Base-by-base conservation (phyloP, 1,284 basidiomycete species). In the Papiliotrema fonsecae region DNA sequence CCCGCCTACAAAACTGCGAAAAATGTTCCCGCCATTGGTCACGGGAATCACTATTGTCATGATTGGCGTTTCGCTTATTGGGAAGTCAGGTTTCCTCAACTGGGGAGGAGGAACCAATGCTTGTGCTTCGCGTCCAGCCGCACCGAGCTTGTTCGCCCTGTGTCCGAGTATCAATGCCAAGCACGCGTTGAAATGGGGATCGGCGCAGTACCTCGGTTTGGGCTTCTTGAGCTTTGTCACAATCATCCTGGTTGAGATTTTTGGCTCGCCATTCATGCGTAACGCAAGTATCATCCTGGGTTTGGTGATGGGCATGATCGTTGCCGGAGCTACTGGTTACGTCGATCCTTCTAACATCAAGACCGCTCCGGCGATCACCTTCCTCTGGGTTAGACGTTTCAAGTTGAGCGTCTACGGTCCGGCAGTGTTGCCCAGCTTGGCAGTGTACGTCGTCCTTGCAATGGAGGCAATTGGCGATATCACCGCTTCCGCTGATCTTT, bases 181-280 rank as follows among this genome's bases (percentile, higher is more conserved):
- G n/a, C n/a, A n/a, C n/a, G n/a, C n/a, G n/a, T n/a, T n/a, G n/a
- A n/a, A n/a, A n/a, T n/a, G n/a, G n/a, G n/a, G n/a, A n/a, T n/a
- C n/a, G n/a, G n/a, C n/a, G n/a, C n/a, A n/a, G n/a, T n/a, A n/a
- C n/a, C 55, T 62, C 19, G n/a, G n/a, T n/a, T n/a, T n/a, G n/a
- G 61, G 61, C 26, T 65, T 65, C 51, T 51, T 55, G 5, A 62
- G 59, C 36, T 57, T 61, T 39, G 42, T 50, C 24, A 46, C 57
- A 26, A 51, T 55, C 28, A 48, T 60, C 31, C 19, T 63, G 41
- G 52, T 57, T 37, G 63, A 65, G 43, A 49, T 65, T 30, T 65
- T 65, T 41, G 63, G 63, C n/a, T 62, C 60, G 2, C 58, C 61
- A 3, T 65, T 65, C 49, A 61, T 65, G 60, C 63, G 64, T 46